phyloP scores from a whole-genome alignment of 1,139 yeast species.

The Protomyces inundatus region DNA sequence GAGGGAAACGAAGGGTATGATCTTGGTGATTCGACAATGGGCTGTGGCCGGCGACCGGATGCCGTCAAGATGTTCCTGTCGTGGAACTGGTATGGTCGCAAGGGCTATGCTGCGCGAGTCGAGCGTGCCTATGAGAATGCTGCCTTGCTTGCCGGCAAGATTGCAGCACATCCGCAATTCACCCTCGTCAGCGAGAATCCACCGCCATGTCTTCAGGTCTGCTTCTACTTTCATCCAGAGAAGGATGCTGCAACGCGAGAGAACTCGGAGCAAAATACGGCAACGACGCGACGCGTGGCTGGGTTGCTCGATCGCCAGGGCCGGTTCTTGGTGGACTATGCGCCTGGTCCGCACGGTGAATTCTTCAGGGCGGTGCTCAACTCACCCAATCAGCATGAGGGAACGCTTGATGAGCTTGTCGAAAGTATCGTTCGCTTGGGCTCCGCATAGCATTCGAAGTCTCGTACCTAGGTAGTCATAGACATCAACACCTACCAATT shows the following conservation, averaged over 20 bases:
- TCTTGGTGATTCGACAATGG: constrained; percentile 87
- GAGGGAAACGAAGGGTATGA: constrained; percentile 54
- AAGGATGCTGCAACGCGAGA: constrained; percentile 35
- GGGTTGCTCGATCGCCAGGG: constrained; percentile 57
- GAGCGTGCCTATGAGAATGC: constrained; percentile 69
- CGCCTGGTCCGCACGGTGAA: constrained; percentile 76
- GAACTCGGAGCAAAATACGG: constrained; percentile 40
- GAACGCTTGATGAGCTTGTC: constrained; percentile 44
- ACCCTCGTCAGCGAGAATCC: constrained; percentile 51
- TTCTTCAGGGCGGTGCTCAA: constrained; percentile 81
- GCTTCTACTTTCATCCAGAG: constrained; percentile 63
- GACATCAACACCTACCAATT: too few species aligned
- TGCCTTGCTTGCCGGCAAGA: constrained; percentile 51
- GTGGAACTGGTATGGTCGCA: constrained; percentile 73
- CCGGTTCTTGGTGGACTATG: constrained; percentile 68
- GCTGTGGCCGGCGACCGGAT: constrained; percentile 84
- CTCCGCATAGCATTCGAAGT: too few species aligned
- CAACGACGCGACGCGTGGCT: constrained; percentile 60
- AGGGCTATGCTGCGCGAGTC: constrained; percentile 52
- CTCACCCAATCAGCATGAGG: constrained; percentile 51
- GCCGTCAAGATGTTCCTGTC: constrained; percentile 71
- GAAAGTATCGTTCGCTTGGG: constrained; percentile 39
- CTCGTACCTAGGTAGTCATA: too few species aligned
- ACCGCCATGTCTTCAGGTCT: constrained; percentile 78
- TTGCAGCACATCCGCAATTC: constrained; percentile 44